phyloP scores from a whole-genome alignment of 192 early-diverging fungal species.

The Rhizoclosmatium sp. region DNA sequence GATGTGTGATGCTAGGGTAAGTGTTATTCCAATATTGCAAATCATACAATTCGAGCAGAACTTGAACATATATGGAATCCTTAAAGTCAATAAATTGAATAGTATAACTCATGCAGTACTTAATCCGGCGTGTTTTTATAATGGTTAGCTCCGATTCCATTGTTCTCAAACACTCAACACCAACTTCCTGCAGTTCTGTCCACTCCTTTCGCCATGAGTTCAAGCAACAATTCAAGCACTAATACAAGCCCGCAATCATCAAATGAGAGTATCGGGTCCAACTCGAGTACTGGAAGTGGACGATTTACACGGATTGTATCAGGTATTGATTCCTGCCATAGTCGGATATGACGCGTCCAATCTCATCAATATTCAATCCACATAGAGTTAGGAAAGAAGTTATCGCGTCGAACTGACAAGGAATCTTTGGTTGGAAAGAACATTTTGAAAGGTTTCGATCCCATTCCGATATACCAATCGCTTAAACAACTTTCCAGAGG shows the following conservation, averaged over 20 bases:
- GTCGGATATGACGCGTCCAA: background rate
- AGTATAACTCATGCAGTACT: no score
- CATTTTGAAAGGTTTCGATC: constrained; percentile 52
- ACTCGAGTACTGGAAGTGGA: constrained; percentile 13
- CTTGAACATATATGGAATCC: no score
- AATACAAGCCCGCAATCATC: constrained; percentile 14
- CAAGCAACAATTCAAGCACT: no score
- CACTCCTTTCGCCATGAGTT: no score
- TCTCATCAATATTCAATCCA: background rate
- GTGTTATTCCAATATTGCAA: no score
- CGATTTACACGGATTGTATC: constrained; percentile 34
- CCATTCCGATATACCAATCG: background rate
- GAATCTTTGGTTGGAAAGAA: constrained; percentile 58
- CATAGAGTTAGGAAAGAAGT: constrained; percentile 59
- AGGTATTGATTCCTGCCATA: constrained; percentile 18
- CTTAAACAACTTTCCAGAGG: constrained; percentile 38
- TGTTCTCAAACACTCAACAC: no score
- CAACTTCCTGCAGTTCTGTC: no score
- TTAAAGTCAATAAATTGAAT: no score
- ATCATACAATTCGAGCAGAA: no score
- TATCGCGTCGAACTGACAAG: constrained; percentile 48
- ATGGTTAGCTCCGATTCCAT: no score
- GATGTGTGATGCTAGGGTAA: no score
- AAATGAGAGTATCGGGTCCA: constrained; percentile 27
- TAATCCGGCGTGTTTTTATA: no score